These are phyloP conservation scores for Bauhinia variegata DNA, from an alignment of 306 rosid genomes.

Conservation along the genomic window DNA sequence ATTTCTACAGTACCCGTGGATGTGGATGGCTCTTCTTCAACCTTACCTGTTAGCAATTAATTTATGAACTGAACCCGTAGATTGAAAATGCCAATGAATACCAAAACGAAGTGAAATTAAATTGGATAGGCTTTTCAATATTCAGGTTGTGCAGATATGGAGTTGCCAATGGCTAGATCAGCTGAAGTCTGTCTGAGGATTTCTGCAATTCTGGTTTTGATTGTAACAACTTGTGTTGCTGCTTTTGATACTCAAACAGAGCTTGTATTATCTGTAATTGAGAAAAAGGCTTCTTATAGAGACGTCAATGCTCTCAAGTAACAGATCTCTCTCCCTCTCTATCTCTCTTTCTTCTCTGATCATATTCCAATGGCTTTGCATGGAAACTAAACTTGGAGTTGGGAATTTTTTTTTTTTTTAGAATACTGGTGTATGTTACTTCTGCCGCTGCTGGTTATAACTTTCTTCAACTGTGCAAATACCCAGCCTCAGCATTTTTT, in stretches of 20 bases:
- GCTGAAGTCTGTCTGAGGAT: conserved; percentile 58
- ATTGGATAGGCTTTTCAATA: background rate
- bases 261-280: conserved; percentile 19
- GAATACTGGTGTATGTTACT: conserved; percentile 55
- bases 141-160: conserved; percentile 38
- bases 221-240: conserved; percentile 55
- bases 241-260: conserved; percentile 64
- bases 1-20: conserved; percentile 16
- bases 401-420: conserved; percentile 23
- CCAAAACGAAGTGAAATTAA: too few relatives aligned
- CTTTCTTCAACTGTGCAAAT: conserved; percentile 55
- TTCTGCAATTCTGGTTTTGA: conserved; percentile 41
- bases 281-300: conserved; percentile 60
- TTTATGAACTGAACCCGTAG: background rate
- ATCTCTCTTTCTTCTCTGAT: background rate
- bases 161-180: conserved; percentile 35
- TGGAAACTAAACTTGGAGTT: background rate
- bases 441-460: conserved; percentile 70
- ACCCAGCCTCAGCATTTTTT: conserved; percentile 28
- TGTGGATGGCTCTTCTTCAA: conserved; percentile 30
- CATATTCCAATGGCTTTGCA: background rate
- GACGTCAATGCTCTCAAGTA: conserved; percentile 64
- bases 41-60: background rate
- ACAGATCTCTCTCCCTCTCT: conserved; percentile 8
- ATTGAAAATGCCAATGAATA: too few relatives aligned